Base-by-base conservation (phyloP, 257 asterid species). In the Galeopsis tetrahit region DNA sequence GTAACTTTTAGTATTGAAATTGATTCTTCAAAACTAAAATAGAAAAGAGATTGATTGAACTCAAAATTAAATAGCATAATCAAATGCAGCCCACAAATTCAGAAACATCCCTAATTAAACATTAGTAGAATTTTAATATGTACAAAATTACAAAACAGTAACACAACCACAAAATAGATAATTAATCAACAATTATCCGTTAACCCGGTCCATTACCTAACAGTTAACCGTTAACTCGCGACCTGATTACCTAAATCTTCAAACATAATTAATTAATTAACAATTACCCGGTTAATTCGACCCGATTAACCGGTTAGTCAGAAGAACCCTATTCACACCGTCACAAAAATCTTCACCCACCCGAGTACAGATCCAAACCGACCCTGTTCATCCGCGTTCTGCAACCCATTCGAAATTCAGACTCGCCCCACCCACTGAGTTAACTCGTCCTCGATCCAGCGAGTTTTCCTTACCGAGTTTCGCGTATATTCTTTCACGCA, bases 391-490 rank as follows among this genome's bases (percentile, higher is more conserved):
- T 1, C 70, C 65, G 60, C 62, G 77, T 39, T 77, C 49, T 4
- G 33, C 10, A 5, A 72, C 78, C 81, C 81, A 82, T 15, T 69
- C 84, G 42, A 70, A 15, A 14, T 67, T 72, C 8, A 71, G 66
- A 32, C 73, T 52, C 81, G 59, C 13, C 15, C 69, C 73, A 33
- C 48, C 60, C 21, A 21, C 72, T 14, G 76, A 66, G 79, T 69
- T 42, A 5, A 2, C 76, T 57, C 78, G 77, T 5, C 74, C 78
- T 17, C 88, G 88, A 64, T 87, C 87, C n/a, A 92, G 80, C 0
- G 95, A 88, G 83, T 91, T 91, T 17, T 91, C 97, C 85, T 69
- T 83, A 3, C 95, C 85, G 44, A 91, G 89, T 67, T 90, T 89
- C 2, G 92, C 90, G 36, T 89, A 91, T 48, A 91, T 81, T 63